A percentile compares a stretch with the other conserved stretches of the same genome.
Evolutionary conservation across 2,329 filamentous ascomycete species (phyloP).

Genomic region (Fusarium longipes): DNA sequence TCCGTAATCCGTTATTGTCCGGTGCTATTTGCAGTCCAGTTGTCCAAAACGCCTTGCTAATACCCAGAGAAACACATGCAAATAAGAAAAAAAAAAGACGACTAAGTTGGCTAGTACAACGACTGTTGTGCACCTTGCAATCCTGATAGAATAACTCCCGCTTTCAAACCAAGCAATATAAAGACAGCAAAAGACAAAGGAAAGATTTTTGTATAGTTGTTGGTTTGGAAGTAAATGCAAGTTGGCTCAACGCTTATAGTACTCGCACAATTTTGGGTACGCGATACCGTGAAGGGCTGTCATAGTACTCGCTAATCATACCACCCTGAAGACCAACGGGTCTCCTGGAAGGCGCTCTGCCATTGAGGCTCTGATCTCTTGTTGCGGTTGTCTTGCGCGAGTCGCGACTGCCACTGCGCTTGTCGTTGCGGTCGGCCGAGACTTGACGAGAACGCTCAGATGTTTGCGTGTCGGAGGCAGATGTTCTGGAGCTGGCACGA

Average conservation of each 20-base stretch:
- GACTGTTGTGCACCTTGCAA: conserved; percentile 10
- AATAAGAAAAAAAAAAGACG: conserved; percentile 3
- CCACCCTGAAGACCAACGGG: conserved; percentile 27
- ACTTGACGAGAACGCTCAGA: conserved; percentile 34
- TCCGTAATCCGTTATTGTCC: conserved; percentile 30
- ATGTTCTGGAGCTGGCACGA: conserved; percentile 32
- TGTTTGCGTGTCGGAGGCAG: conserved; percentile 28
- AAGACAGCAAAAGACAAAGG: conserved; percentile 2
- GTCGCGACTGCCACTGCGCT: conserved; percentile 32
- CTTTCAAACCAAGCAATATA: conserved; percentile 3
- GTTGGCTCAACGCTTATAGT: conserved; percentile 11
- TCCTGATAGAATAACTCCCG: conserved; percentile 18
- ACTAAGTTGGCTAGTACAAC: conserved; percentile 29
- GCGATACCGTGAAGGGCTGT: conserved; percentile 40
- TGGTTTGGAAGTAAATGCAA: not conserved
- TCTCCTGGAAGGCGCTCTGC: conserved; percentile 19
- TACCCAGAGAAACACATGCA: conserved; percentile 14
- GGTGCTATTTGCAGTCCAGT: conserved; percentile 11
- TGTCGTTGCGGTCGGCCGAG: conserved; percentile 27
- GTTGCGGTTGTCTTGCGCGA: conserved; percentile 19
- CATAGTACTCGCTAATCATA: conserved; percentile 42
- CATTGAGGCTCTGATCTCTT: conserved; percentile 25
- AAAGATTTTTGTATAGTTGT: conserved; percentile 13
- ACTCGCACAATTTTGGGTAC: conserved; percentile 40
- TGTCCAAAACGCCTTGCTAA: conserved; percentile 39